Percentiles rank a stretch among this genome's conserved stretches.
phyloP scores from a whole-genome alignment of 345 rosid genomes.

The Iberis pinnata region DNA sequence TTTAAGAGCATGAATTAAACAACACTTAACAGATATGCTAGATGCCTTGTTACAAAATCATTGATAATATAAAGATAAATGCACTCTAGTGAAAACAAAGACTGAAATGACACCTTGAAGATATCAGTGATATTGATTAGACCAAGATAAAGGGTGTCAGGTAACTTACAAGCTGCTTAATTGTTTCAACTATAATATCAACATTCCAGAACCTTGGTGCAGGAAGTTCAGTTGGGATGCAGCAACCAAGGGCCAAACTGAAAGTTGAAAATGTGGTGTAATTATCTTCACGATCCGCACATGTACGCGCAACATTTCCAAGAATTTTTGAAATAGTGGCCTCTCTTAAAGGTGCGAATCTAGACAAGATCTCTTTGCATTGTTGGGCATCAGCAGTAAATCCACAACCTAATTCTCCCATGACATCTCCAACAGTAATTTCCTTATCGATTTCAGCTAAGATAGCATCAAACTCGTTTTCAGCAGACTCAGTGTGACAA shows the following conservation, averaged over 20 bases:
- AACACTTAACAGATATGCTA: neutral
- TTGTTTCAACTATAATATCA: conserved; percentile 62
- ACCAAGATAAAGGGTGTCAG: neutral
- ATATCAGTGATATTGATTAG: neutral
- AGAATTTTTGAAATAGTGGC: conserved; percentile 60
- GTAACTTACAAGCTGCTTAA: conserved; percentile 66
- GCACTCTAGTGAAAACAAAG: neutral
- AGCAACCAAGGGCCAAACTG: conserved; percentile 59
- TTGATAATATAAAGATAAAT: neutral
- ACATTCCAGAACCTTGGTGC: conserved; percentile 57
- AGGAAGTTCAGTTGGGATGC: conserved; percentile 36
- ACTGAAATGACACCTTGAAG: conserved; percentile 1
- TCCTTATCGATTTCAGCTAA: conserved; percentile 84
- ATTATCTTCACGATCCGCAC: conserved; percentile 26
- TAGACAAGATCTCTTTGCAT: conserved; percentile 70
- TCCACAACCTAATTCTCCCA: conserved; percentile 85
- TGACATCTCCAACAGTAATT: conserved; percentile 59
- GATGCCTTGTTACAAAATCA: neutral
- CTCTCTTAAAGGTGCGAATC: conserved; percentile 65
- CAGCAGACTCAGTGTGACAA: conserved; percentile 37
- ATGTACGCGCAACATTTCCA: conserved; percentile 47
- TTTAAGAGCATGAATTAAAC: neutral
- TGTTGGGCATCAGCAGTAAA: conserved; percentile 62
- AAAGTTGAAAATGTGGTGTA: conserved; percentile 58
- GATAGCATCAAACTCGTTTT: conserved; percentile 63